Evolutionary conservation across 129 eudicot genomes (phyloP).

Genomic region (Flaveria ramosissima): DNA sequence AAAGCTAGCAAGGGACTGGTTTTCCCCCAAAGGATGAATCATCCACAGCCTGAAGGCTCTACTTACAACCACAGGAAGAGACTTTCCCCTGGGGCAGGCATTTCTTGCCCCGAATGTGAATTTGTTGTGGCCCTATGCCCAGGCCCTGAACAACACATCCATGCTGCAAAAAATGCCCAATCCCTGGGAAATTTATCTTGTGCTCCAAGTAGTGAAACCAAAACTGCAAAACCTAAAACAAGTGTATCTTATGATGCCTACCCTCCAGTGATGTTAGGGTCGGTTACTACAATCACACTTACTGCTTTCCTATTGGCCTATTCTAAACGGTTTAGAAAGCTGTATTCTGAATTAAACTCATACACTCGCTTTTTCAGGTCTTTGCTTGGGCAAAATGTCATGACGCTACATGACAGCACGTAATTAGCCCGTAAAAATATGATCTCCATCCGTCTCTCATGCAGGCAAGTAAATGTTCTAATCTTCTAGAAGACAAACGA

Average conservation of each 20-base stretch:
- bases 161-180: neutral
- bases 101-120: too few species aligned
- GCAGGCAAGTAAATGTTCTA: neutral
- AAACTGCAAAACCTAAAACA: neutral
- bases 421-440: neutral
- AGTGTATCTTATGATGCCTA: neutral
- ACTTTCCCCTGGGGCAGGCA: neutral
- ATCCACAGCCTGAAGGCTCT: neutral
- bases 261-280: neutral
- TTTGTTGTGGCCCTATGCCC: neutral
- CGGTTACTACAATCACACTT: neutral
- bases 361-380: neutral
- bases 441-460: neutral
- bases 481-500: neutral
- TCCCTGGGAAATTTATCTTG: neutral
- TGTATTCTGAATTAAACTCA: neutral
- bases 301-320: neutral
- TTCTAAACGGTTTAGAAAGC: neutral
- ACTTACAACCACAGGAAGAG: neutral
- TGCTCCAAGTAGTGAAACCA: constrained; percentile 1
- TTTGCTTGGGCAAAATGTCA: neutral
- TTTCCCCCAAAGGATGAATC: neutral
- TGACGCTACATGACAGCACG: neutral
- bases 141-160: neutral
- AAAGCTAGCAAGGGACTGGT: neutral